Evolutionary conservation across 2,329 filamentous ascomycete species (phyloP).

Genomic region (Trichophyton equinum): DNA sequence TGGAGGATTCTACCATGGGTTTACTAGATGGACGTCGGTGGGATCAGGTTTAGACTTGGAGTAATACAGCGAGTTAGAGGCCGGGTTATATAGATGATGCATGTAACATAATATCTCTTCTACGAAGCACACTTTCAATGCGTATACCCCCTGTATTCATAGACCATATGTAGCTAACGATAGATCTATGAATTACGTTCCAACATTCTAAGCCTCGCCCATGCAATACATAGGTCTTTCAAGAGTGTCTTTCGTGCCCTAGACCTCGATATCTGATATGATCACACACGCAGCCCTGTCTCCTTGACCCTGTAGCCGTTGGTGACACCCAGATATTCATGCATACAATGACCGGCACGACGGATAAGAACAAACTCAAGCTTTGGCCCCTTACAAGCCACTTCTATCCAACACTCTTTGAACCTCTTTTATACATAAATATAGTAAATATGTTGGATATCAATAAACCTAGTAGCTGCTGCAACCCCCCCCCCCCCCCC

Average conservation of each 20-base stretch:
- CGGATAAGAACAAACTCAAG: neutral
- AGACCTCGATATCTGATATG: too few species aligned
- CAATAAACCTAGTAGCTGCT: neutral
- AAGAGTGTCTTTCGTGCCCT: too few species aligned
- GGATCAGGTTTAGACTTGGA: neutral
- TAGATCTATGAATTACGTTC: neutral
- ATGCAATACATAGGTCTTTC: too few species aligned
- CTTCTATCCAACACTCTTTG: neutral
- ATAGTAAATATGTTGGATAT: neutral
- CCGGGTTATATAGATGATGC: neutral
- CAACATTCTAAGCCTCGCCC: too few species aligned
- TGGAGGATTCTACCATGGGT: slow-evolving; percentile 13
- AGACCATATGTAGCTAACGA: too few species aligned
- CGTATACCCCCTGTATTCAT: too few species aligned
- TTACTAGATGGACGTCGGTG: slow-evolving; percentile 4
- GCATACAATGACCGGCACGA: neutral
- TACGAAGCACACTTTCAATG: neutral
- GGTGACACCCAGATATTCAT: neutral
- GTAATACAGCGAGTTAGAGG: neutral
- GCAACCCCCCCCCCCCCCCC: too few species aligned
- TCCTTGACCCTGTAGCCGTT: neutral
- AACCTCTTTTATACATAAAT: neutral
- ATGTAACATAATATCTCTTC: neutral
- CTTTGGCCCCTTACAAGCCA: neutral
- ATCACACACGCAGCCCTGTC: neutral